Percentiles rank a stretch among this genome's conserved stretches.
Evolutionary conservation across 1,139 yeast species (phyloP).

Genomic region (Lodderomyces theae): DNA sequence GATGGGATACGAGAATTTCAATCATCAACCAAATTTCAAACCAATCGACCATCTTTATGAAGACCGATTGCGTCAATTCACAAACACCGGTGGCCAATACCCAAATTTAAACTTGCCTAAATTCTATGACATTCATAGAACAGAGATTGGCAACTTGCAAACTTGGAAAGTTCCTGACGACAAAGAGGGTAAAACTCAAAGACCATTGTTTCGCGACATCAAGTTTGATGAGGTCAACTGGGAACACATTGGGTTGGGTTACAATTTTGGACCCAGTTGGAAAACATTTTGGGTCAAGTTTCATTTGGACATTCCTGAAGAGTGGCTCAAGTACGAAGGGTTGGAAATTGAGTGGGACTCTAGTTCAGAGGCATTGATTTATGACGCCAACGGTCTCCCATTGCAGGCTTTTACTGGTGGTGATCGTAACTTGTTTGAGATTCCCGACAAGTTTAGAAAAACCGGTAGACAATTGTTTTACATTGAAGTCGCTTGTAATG

Average conservation of each 20-base stretch:
- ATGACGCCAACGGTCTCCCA: constrained; percentile 63
- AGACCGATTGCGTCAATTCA: constrained; percentile 77
- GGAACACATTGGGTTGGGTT: constrained; percentile 64
- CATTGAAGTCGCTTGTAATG: constrained; percentile 89
- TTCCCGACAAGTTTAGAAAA: constrained; percentile 55
- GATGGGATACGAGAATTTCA: constrained; percentile 31
- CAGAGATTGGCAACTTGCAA: constrained; percentile 45
- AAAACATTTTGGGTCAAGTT: constrained; percentile 92
- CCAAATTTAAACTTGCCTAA: constrained; percentile 71
- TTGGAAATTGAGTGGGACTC: constrained; percentile 84
- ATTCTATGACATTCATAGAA: constrained; percentile 64
- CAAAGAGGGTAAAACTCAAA: constrained; percentile 43
- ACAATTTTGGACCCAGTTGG: constrained; percentile 94
- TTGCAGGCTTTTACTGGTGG: constrained; percentile 87
- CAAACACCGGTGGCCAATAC: constrained; percentile 70
- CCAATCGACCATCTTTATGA: constrained; percentile 80
- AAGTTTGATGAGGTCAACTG: constrained; percentile 42
- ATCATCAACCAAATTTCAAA: constrained; percentile 73
- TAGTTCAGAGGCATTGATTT: constrained; percentile 80
- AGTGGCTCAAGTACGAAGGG: constrained; percentile 51
- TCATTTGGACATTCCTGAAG: constrained; percentile 56
- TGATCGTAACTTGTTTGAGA: constrained; percentile 69
- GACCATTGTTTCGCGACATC: constrained; percentile 78
- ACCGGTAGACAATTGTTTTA: constrained; percentile 52
- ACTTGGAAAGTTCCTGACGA: constrained; percentile 70